phyloP scores from a whole-genome alignment of 768 basidiomycete genomes.

The Trichaptum fuscoviolaceum region DNA sequence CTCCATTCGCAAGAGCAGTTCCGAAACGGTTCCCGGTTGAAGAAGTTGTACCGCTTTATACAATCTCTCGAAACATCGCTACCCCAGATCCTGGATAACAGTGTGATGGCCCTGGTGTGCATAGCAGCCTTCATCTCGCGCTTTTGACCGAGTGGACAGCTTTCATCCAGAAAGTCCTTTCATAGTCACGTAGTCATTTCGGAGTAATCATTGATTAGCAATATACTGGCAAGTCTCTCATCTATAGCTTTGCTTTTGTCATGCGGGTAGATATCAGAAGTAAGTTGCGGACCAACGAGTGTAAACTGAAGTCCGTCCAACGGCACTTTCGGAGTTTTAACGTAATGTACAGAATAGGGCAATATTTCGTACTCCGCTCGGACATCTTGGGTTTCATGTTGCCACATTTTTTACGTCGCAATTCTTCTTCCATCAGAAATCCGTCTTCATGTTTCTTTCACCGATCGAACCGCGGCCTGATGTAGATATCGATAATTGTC shows the following conservation, averaged over 20 bases:
- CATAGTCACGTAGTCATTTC: background rate
- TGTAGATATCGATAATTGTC: background rate
- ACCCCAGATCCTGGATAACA: background rate
- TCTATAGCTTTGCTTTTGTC: too few relatives aligned
- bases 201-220: background rate
- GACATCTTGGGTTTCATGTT: background rate
- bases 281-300: too few relatives aligned
- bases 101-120: background rate
- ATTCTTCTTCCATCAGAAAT: background rate
- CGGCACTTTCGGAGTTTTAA: too few relatives aligned
- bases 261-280: too few relatives aligned
- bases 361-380: background rate
- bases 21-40: background rate
- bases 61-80: background rate
- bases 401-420: background rate
- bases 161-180: background rate
- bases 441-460: too few relatives aligned
- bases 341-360: background rate
- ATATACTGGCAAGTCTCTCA: too few relatives aligned
- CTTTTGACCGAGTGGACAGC: background rate
- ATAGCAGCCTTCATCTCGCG: background rate
- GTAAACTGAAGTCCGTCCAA: too few relatives aligned
- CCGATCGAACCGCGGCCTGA: background rate
- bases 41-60: background rate
- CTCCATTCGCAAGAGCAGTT: background rate